phyloP scores from a whole-genome alignment of 768 basidiomycete genomes.

The Suillus variegatus region DNA sequence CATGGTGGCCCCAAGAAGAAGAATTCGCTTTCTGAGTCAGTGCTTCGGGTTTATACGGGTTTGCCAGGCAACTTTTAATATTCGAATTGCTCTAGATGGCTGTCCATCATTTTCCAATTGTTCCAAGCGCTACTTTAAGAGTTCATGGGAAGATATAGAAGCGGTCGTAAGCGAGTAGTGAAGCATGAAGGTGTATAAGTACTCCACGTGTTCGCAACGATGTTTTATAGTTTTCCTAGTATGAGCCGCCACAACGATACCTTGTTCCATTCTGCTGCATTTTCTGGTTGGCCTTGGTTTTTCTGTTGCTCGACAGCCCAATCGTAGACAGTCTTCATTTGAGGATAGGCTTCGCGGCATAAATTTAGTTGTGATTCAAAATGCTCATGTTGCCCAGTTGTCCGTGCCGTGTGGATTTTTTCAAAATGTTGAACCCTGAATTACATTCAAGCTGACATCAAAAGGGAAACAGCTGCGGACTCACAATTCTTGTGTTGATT shows the following conservation, averaged over 20 bases:
- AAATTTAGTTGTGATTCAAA: slow-evolving; percentile 23
- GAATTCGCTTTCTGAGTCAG: neutral
- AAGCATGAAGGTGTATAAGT: neutral
- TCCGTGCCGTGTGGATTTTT: slow-evolving; percentile 22
- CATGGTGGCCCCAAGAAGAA: neutral
- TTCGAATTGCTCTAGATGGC: neutral
- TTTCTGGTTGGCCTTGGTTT: neutral
- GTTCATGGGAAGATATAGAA: neutral
- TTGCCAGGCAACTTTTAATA: neutral
- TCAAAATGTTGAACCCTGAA: slow-evolving; percentile 31
- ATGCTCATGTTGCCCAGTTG: slow-evolving; percentile 21
- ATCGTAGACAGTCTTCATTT: slow-evolving; percentile 28
- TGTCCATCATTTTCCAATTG: neutral
- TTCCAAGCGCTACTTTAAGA: neutral
- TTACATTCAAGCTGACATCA: neutral
- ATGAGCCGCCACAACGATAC: slow-evolving; percentile 24
- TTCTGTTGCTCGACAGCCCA: slow-evolving; percentile 26
- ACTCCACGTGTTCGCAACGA: neutral
- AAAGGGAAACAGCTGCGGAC: slow-evolving; percentile 10
- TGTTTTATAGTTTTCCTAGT: slow-evolving; percentile 23
- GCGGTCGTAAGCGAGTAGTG: neutral
- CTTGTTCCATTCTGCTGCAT: slow-evolving; percentile 26
- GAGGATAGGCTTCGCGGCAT: slow-evolving; percentile 25
- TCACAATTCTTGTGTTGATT: slow-evolving; percentile 32
- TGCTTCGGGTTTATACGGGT: neutral